phyloP scores from a whole-genome alignment of 2,329 filamentous ascomycete species.

The Colletotrichum zoysiae region DNA sequence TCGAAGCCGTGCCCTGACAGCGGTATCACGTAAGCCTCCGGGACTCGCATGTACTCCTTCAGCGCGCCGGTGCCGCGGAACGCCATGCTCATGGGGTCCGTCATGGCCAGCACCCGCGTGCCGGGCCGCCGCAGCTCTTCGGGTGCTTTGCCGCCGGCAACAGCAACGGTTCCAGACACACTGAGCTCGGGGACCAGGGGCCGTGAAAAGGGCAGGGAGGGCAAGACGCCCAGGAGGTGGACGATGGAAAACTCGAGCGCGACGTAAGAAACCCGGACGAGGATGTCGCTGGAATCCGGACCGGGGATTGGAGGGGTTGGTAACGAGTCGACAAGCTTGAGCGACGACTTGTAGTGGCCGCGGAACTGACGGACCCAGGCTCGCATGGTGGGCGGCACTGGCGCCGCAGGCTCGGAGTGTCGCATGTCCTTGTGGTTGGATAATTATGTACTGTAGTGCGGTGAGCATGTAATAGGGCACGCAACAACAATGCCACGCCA shows the following conservation, averaged over 20 bases:
- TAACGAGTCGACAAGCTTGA: no score
- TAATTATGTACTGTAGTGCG: no score
- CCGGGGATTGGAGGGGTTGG: neutral
- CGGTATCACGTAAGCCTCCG: conserved; percentile 2
- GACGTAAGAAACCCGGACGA: neutral
- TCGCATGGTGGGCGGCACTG: no score
- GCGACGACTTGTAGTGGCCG: no score
- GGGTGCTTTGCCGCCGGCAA: neutral
- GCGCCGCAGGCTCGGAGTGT: no score
- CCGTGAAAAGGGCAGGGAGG: neutral
- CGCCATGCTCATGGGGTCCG: conserved; percentile 25
- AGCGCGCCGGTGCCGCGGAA: conserved; percentile 31
- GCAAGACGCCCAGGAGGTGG: neutral
- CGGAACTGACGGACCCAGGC: no score
- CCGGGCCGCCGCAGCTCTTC: conserved; percentile 1
- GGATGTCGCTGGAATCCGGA: neutral
- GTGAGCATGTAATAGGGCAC: no score
- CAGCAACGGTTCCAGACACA: neutral
- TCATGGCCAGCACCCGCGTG: conserved; percentile 31
- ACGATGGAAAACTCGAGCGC: neutral
- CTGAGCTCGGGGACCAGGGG: neutral
- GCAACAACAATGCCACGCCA: no score
- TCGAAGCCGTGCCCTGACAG: neutral
- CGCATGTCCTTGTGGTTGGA: no score
- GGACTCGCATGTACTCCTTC: conserved; percentile 32